A percentile compares a stretch with the other conserved stretches of the same genome.
These are phyloP conservation scores for Delitschia confertaspora DNA, from an alignment of 495 filamentous ascomycete genomes.

Conservation along the genomic window DNA sequence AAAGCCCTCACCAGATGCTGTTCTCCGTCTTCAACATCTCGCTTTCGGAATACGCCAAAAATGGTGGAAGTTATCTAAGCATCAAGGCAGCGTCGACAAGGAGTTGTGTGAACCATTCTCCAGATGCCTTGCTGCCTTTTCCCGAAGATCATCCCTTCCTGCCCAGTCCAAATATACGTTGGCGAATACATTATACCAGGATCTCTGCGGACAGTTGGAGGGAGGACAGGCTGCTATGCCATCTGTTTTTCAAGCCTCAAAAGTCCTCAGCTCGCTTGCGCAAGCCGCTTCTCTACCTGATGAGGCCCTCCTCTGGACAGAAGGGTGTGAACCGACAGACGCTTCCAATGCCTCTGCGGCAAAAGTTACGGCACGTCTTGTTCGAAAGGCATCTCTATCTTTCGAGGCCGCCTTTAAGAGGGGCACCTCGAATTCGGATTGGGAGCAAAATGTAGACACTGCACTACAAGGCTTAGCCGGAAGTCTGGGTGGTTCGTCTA, in stretches of 20 bases:
- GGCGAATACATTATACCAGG: slow-evolving; percentile 17
- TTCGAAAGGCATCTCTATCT: slow-evolving; percentile 12
- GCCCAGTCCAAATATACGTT: slow-evolving; percentile 28
- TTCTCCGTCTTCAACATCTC: slow-evolving; percentile 56
- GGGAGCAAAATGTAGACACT: slow-evolving; percentile 4
- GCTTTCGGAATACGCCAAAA: slow-evolving; percentile 56
- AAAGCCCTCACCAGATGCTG: slow-evolving; percentile 48
- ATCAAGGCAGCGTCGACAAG: slow-evolving; percentile 55
- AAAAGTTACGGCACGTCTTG: slow-evolving; percentile 5
- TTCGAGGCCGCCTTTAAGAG: slow-evolving; percentile 11
- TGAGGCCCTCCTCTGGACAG: slow-evolving; percentile 20
- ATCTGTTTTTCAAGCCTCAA: not conserved
- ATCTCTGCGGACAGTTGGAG: slow-evolving; percentile 7
- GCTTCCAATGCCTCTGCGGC: slow-evolving; percentile 3
- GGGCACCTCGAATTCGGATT: not conserved
- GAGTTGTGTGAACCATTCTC: slow-evolving; percentile 63
- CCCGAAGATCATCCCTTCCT: slow-evolving; percentile 38
- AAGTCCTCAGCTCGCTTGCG: slow-evolving; percentile 18
- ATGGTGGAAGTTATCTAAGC: slow-evolving; percentile 66
- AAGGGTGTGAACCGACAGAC: not conserved
- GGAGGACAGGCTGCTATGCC: not conserved
- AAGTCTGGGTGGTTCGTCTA: slow-evolving; percentile 18
- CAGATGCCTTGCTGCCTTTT: slow-evolving; percentile 55
- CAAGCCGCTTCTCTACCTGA: slow-evolving; percentile 16
- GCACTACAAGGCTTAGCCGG: slow-evolving; percentile 12